These are phyloP conservation scores for Bassia scoparia DNA, from an alignment of 148 eudicot genomes.

Conservation along the genomic window DNA sequence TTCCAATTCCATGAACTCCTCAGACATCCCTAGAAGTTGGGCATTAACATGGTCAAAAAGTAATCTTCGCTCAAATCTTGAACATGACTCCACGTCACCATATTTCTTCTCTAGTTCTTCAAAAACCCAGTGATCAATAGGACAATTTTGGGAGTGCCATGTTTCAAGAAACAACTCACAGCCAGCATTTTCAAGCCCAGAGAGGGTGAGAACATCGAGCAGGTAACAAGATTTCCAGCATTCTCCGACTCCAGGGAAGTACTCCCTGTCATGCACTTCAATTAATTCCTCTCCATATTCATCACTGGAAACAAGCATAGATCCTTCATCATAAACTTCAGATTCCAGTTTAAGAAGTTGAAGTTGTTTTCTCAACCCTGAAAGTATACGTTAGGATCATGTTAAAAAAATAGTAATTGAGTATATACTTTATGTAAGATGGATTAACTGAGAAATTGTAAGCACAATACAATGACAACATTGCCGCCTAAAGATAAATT, in stretches of 20 bases:
- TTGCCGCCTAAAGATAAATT: no score
- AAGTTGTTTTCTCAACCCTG: constrained; percentile 80
- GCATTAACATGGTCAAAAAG: constrained; percentile 65
- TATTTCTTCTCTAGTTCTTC: constrained; percentile 71
- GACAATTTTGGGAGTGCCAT: constrained; percentile 49
- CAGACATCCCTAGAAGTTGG: constrained; percentile 40
- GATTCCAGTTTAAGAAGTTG: constrained; percentile 80
- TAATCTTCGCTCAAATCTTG: constrained; percentile 53
- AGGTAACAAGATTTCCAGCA: constrained; percentile 66
- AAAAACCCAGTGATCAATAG: constrained; percentile 50
- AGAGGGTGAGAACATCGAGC: constrained; percentile 42
- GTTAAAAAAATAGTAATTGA: background rate
- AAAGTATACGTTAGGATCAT: background rate
- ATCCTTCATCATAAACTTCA: constrained; percentile 34
- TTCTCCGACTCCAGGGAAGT: constrained; percentile 19
- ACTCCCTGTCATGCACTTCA: constrained; percentile 16
- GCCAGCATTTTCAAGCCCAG: constrained; percentile 40
- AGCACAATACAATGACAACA: no score
- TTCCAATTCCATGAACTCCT: constrained; percentile 29
- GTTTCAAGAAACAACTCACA: constrained; percentile 34
- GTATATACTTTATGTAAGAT: no score
- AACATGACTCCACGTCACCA: constrained; percentile 26
- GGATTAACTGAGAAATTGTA: no score
- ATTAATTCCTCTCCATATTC: constrained; percentile 35
- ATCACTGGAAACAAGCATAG: constrained; percentile 40